Evolutionary conservation across 495 filamentous ascomycete genomes (phyloP).

Genomic region (Penicillium macrosclerotiorum): DNA sequence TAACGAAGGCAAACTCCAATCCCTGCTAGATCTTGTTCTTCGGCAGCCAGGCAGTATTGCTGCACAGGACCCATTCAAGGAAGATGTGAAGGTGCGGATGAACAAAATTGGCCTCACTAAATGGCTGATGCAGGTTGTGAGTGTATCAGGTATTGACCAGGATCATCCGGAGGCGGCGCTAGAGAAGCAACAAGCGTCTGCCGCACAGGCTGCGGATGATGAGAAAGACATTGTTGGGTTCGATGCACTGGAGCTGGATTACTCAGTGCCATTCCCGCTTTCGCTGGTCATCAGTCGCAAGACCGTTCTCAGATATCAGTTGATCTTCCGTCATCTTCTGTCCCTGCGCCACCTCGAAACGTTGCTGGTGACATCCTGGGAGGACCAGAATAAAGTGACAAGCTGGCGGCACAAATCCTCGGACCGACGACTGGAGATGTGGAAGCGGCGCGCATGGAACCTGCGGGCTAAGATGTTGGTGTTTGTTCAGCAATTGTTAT

Average conservation of each 20-base stretch:
- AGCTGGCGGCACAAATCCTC: slow-evolving; percentile 81
- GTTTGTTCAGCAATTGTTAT: slow-evolving; percentile 92
- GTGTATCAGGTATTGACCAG: slow-evolving; percentile 88
- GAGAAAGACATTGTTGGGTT: slow-evolving; percentile 88
- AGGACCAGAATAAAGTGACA: slow-evolving; percentile 79
- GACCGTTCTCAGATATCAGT: slow-evolving; percentile 91
- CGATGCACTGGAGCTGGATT: slow-evolving; percentile 89
- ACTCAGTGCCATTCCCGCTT: slow-evolving; percentile 92
- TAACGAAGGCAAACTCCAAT: slow-evolving; percentile 90
- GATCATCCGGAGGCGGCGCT: slow-evolving; percentile 62
- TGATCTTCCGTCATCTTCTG: slow-evolving; percentile 89
- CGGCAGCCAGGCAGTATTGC: slow-evolving; percentile 94
- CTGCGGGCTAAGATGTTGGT: slow-evolving; percentile 90
- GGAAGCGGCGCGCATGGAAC: slow-evolving; percentile 92
- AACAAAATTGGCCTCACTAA: slow-evolving; percentile 90
- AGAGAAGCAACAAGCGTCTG: slow-evolving; percentile 53
- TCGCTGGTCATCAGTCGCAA: slow-evolving; percentile 95
- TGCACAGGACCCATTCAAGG: slow-evolving; percentile 92
- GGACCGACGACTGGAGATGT: slow-evolving; percentile 73
- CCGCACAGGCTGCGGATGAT: slow-evolving; percentile 55
- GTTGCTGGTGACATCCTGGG: slow-evolving; percentile 80
- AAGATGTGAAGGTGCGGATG: slow-evolving; percentile 96
- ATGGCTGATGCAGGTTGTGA: slow-evolving; percentile 93
- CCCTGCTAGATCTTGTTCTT: slow-evolving; percentile 87
- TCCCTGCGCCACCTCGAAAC: slow-evolving; percentile 86